Base-by-base conservation (phyloP, 495 filamentous ascomycete genomes). In the Penicillium lividum region DNA sequence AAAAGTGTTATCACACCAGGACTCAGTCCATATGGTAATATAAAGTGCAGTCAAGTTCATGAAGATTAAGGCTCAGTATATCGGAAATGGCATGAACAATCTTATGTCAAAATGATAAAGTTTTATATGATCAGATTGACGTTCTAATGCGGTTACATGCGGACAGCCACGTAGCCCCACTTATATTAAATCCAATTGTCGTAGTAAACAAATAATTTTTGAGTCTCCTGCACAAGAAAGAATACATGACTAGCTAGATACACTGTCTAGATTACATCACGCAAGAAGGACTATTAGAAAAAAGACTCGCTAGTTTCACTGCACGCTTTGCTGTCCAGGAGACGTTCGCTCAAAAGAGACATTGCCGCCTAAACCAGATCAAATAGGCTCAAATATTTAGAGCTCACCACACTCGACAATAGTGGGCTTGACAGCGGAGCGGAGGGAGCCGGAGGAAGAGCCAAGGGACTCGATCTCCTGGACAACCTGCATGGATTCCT, bases 401-500 rank as follows among this genome's bases (percentile, higher is more conserved):
- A 74, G 56, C 63, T 77, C 73, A 73, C 89, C 89, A 61, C 66
- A 73, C 58, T 80, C 73, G 58, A 85, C 77, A 65, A 92, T 91
- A 73, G 81, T 87, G 61, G 87, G 86, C 76, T 85, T 86, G 72
- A 83, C 80, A 69, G 52, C 57, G 65, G 85, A 87, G 64, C 80
- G 76, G 71, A 89, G 77, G 57, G 81, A 73, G 57, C 89, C 89
- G 66, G 73, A 79, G 69, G 73, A 65, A 63, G 76, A 82, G 71
- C 89, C 89, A 38, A 84, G 82, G 56, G 82, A 80, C 85, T 96
- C 90, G 53, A 96, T 80, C 61, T 85, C 82, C 75, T 82, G 81
- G 70, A 94, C 89, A 56, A 92, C 67, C 0, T 71, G 58, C 77
- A 84, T 71, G 61, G 87, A 90, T n/a, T 76, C 70, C 0, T 76